Percentiles rank a stretch among this genome's conserved stretches.
Evolutionary conservation across 2,329 filamentous ascomycete species (phyloP).

Genomic region (Colletotrichum neosansevieriae): DNA sequence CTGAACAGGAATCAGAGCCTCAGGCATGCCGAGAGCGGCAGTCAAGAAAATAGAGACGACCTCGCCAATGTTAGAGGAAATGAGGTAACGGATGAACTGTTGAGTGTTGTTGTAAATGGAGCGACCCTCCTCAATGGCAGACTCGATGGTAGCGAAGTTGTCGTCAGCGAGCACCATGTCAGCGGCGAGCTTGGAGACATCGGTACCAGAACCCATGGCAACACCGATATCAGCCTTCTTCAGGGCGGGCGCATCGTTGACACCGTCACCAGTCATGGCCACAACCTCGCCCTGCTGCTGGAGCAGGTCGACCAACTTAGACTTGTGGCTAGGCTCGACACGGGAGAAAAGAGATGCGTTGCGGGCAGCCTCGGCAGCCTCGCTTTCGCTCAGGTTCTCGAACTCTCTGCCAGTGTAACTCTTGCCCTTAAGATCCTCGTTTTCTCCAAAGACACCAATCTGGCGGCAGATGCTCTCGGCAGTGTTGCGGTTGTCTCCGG

Average conservation of each 20-base stretch:
- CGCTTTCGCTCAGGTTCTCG: slow-evolving; percentile 81
- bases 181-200: slow-evolving; percentile 94
- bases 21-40: slow-evolving; percentile 95
- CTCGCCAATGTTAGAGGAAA: slow-evolving; percentile 99
- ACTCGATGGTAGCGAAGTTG: slow-evolving; percentile 98
- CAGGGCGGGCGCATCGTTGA: slow-evolving; percentile 96
- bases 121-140: slow-evolving; percentile 95
- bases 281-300: slow-evolving; percentile 95
- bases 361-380: slow-evolving; percentile 87
- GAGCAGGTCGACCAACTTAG: slow-evolving; percentile 95
- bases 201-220: slow-evolving; percentile 97
- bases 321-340: slow-evolving; percentile 96
- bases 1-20: slow-evolving; percentile 96
- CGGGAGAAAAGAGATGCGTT: slow-evolving; percentile 93
- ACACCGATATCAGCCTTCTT: slow-evolving; percentile 99
- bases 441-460: slow-evolving; percentile 88
- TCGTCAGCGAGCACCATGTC: slow-evolving; percentile 99
- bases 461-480: slow-evolving; percentile 97
- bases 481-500: slow-evolving; percentile 97
- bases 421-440: slow-evolving; percentile 89
- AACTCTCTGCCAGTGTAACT: slow-evolving; percentile 97
- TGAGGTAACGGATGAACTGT: slow-evolving; percentile 98
- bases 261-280: slow-evolving; percentile 98
- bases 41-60: slow-evolving; percentile 99
- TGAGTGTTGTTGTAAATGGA: slow-evolving; percentile 99